Conservation (phyloP, 495 filamentous ascomycete species). For the Talaromyces adpressus region DNA sequence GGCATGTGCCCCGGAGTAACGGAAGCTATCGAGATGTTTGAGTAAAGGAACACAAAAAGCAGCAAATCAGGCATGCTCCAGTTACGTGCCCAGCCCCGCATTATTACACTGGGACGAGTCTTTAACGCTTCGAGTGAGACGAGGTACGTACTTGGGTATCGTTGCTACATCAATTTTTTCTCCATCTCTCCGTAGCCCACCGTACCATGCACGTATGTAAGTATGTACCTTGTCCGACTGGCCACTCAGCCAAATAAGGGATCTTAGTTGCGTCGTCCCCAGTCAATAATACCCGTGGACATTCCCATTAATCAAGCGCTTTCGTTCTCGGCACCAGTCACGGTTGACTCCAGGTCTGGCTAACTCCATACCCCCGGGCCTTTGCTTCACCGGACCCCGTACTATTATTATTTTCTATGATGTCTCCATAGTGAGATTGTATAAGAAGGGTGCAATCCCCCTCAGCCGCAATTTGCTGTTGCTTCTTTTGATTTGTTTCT, state of each 20-base stretch:
- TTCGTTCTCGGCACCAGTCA: background rate
- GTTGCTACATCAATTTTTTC: background rate
- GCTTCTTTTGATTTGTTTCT: background rate
- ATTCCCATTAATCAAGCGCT: background rate
- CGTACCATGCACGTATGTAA: background rate
- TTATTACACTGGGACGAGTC: slow-evolving; percentile 9
- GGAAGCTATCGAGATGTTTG: slow-evolving; percentile 22
- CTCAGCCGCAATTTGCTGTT: background rate
- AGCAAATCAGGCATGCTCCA: background rate
- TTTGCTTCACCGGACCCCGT: background rate
- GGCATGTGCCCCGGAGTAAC: slow-evolving; percentile 30
- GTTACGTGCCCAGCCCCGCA: background rate
- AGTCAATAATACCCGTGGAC: background rate
- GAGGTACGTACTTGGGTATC: background rate
- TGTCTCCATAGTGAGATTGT: background rate
- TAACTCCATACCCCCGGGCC: background rate
- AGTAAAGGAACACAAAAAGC: background rate
- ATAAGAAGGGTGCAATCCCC: background rate
- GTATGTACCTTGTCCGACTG: too few species aligned
- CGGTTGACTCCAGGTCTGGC: background rate
- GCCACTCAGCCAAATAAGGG: background rate
- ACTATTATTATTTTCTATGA: background rate
- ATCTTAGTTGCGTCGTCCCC: background rate
- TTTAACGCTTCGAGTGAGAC: slow-evolving; percentile 28
- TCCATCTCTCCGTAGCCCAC: background rate